phyloP scores from a whole-genome alignment of 176 grass and related monocot genomes.

The Oryza rufipogon region DNA sequence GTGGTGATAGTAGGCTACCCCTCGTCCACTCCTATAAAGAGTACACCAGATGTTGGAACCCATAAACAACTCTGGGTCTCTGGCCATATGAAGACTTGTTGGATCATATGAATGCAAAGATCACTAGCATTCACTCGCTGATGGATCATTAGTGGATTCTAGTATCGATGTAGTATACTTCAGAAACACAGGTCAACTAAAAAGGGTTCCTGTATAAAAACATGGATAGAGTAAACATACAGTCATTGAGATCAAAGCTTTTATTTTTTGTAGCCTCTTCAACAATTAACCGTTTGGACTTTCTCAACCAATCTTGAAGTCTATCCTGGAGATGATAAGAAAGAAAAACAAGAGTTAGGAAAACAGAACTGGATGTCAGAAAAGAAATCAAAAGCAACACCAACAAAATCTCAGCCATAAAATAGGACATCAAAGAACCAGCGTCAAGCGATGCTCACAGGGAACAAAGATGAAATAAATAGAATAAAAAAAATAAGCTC shows the following conservation, averaged over 20 bases:
- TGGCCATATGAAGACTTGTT: too few species aligned
- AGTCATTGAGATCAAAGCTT: slow-evolving; percentile 53
- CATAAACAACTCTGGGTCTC: neutral
- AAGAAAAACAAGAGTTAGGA: slow-evolving; percentile 9
- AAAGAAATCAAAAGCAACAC: slow-evolving; percentile 16
- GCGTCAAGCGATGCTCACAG: neutral
- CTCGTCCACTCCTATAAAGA: neutral
- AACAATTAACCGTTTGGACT: slow-evolving; percentile 67
- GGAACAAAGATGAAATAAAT: slow-evolving; percentile 5
- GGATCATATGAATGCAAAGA: too few species aligned
- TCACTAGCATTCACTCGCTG: neutral
- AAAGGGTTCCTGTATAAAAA: neutral
- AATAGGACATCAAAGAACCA: slow-evolving; percentile 12
- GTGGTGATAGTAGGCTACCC: neutral
- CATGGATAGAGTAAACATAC: slow-evolving; percentile 55
- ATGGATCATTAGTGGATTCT: neutral
- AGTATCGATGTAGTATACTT: neutral
- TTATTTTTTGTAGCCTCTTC: slow-evolving; percentile 81
- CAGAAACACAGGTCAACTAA: neutral
- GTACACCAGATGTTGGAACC: neutral
- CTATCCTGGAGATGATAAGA: slow-evolving; percentile 66
- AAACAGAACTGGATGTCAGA: slow-evolving; percentile 4
- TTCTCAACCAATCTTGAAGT: slow-evolving; percentile 80
- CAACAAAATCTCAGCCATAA: neutral
- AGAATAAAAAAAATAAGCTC: neutral